Base-by-base conservation (phyloP, 2,329 filamentous ascomycete species). In the Fusarium sulawesiense region DNA sequence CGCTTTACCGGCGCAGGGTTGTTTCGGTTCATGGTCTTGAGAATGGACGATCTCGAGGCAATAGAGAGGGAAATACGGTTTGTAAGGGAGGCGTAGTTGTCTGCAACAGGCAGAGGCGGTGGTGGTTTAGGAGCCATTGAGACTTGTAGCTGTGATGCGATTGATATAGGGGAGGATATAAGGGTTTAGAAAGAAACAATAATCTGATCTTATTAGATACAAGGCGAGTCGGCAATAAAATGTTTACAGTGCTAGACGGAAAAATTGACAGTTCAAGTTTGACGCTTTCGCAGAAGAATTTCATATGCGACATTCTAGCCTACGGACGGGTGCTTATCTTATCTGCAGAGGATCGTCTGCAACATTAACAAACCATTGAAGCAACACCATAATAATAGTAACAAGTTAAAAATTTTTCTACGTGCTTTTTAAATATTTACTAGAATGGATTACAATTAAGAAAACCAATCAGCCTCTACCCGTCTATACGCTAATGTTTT, bases 21-120 rank as follows among this genome's bases (percentile, higher is more conserved):
- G 51, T 68, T 68, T 50, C 77, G 73, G 37, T 73, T 75, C 66
- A 77, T 76, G 25, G 73, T 75, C 21, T 75, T 71, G 21, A 81
- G 76, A 58, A 82, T 72, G 29, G 75, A 75, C 7, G 78, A 71
- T 60, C 78, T 79, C 12, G 78, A 76, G 55, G 81, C 71, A 41
- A 81, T 68, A 70, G 79, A 75, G 55, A 84, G 77, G 60, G 80
- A 78, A 60, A 84, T 80, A 63, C 78, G 78, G 78, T 85, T 85
- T 64, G 80, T 75, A 50, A 82, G 71, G 58, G 79, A 75, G 68
- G 78, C 78, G 75, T 76, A 77, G 73, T 83, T 75, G 58, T 79
- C 70, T 25, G 80, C 80, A 49, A 79, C 74, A 49, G 82, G 81
- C 49, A 80, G 78, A 54, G 73, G 71, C 3, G 73, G 68, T 23